These are phyloP conservation scores for Aspergillus piperis DNA, from an alignment of 2,329 filamentous ascomycete genomes.

Conservation along the genomic window DNA sequence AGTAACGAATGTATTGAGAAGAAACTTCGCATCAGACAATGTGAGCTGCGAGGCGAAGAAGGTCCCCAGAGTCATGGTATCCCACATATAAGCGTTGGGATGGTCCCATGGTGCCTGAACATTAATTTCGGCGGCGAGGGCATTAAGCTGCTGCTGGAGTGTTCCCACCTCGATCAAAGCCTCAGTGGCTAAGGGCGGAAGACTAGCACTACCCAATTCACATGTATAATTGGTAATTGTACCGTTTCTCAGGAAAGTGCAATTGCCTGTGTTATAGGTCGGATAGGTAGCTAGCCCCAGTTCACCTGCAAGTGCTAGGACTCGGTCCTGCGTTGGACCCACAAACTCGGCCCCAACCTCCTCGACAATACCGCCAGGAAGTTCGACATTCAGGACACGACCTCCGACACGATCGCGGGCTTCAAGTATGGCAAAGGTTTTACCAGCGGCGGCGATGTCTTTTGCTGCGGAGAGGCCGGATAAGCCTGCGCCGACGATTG, in stretches of 20 bases:
- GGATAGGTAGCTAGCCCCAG: constrained; percentile 22
- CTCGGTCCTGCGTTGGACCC: constrained; percentile 27
- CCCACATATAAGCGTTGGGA: not conserved
- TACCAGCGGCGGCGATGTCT: constrained; percentile 10
- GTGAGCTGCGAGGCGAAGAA: constrained; percentile 3
- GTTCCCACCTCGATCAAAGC: not conserved
- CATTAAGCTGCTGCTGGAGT: not conserved
- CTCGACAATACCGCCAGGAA: constrained; percentile 19
- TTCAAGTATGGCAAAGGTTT: constrained; percentile 5
- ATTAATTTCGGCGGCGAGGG: not conserved
- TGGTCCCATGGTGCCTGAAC: constrained; percentile 3
- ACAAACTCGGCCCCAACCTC: constrained; percentile 31
- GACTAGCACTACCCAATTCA: not conserved
- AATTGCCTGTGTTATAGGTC: constrained; percentile 4
- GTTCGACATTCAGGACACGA: constrained; percentile 10
- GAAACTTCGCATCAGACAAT: constrained; percentile 14
- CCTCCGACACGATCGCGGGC: not conserved
- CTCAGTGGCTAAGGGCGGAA: not conserved
- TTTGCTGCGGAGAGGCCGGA: constrained; percentile 13
- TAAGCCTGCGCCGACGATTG: constrained; percentile 9
- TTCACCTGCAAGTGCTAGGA: constrained; percentile 21
- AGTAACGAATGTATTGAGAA: constrained; percentile 5
- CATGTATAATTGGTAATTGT: not conserved
- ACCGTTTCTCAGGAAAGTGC: not conserved
- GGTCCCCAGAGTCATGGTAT: not conserved